Evolutionary conservation across 2,329 filamentous ascomycete species (phyloP).

Genomic region (Fusarium praegraminearum): DNA sequence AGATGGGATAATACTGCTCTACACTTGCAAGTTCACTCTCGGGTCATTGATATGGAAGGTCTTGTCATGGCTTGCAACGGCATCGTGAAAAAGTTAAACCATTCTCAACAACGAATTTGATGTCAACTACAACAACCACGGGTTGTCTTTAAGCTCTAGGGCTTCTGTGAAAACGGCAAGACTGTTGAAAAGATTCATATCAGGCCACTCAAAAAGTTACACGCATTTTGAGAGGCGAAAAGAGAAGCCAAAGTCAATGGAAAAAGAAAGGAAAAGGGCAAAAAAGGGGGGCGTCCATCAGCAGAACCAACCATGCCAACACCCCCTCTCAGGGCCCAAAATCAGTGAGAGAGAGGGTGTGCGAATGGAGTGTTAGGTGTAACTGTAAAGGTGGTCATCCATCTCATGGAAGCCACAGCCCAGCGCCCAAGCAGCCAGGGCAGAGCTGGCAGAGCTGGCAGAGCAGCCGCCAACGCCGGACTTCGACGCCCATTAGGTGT

Average conservation of each 20-base stretch:
- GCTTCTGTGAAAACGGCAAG: background rate
- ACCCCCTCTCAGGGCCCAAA: background rate
- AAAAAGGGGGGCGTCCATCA: slow-evolving; percentile 25
- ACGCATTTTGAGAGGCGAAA: background rate
- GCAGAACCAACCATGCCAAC: background rate
- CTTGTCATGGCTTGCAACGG: background rate
- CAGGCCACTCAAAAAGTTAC: background rate
- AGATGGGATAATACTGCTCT: too few species aligned
- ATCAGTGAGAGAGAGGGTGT: background rate
- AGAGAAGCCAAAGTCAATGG: background rate
- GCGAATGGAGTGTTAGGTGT: background rate
- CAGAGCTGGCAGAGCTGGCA: background rate
- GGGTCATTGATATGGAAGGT: background rate
- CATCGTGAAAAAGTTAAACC: background rate
- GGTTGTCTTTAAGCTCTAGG: background rate
- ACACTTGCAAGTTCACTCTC: too few species aligned
- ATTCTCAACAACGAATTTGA: background rate
- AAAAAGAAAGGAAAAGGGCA: background rate
- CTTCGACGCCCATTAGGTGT: background rate
- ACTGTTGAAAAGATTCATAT: background rate
- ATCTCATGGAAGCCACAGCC: slow-evolving; percentile 1
- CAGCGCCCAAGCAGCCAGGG: background rate
- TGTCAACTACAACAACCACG: background rate
- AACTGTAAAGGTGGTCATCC: slow-evolving; percentile 2
- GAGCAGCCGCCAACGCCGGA: background rate